Base-by-base conservation (phyloP, 331 rosid species). In the Acacia concinna region DNA sequence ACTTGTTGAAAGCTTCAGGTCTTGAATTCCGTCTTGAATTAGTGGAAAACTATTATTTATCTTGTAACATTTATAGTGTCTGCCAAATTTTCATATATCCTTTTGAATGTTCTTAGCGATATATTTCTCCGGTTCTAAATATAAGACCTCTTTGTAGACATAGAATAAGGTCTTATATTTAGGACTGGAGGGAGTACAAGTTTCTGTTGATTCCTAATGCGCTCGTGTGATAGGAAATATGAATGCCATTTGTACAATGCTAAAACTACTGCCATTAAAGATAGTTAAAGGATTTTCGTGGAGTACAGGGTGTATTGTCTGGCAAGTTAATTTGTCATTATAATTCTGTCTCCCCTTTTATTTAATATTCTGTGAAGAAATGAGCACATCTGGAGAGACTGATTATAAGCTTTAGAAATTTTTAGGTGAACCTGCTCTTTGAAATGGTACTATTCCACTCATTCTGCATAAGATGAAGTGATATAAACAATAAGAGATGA, bases 281-380 rank as follows among this genome's bases (percentile, higher is more conserved):
- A 75, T 59, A 11, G 37, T 44, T 44, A 20, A 69, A 35, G 17
- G 52, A 74, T 66, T 68, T 73, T 70, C 57, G 31, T 44, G 73
- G 72, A 78, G 62, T 79, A 54, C 52, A 28, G 72, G 68, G 80
- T 9, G 78, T 27, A 63, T 51, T 73, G 43, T 46, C 70, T 43
- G 64, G 54, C 46, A 62, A 64, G 54, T 51, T 37, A 62, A 23
- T 23, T 59, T 40, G 25, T 13, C 40, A 57, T 74, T 25, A 63
- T 47, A 51, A 46, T 31, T 47, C 30, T 27, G 38, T 11, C 28
- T 52, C 14, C 73, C 73, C 11, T 51, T 35, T 69, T 31, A 43
- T 78, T 64, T 64, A n/a, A 64, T 40, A 38, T 51, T 60, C 44
- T 40, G 28, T 5, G 25, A 62, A 51, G 37, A 18, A 59, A 21